Base-by-base conservation (phyloP, 2,329 filamentous ascomycete species). In the Diaporthe sp. region DNA sequence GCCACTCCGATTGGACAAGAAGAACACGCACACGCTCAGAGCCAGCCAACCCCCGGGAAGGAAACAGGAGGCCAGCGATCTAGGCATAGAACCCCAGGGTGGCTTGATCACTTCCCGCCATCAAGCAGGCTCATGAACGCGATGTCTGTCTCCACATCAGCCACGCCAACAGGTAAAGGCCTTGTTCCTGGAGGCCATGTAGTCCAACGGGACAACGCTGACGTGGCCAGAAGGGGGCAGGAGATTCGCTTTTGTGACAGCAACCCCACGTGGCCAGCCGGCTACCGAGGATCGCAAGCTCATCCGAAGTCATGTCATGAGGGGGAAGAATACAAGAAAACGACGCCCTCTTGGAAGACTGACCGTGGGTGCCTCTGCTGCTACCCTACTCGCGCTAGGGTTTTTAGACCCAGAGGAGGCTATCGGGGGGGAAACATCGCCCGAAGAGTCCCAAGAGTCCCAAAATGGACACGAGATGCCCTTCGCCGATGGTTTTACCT, bases 251-350 rank as follows among this genome's bases (percentile, higher is more conserved):
- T 58, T 58, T 58, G 55, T 58, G 28, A 22, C 31, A 58, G 17
- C 55, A 37, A 37, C 28, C 22, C 31, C 55, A n/a, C 17, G 31
- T 3, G 55, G 55, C 55, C 28, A 37, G 6, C 55, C 55, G 17
- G 55, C 31, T 58, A 31, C 55, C 17, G 31, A 19, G 55, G 55
- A 58, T 58, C 55, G 55, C 31, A 58, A 58, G 55, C 55, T 58
- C 4, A 58, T 58, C 37, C 28, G 55, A 37, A 58, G 55, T 15
- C 55, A 57, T 57, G 55, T 57, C 17, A 57, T 57, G 55, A 57
- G 31, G 28, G 55, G 55, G 55, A 57, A 57, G 8, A 57, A 57
- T 28, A 57, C 28, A 15, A 34, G 28, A 8, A 57, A 22, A 22
- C 55, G 55, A 22, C 28, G 28, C 31, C 13, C 55, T 34, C 28